Percentiles rank a stretch among this genome's conserved stretches.
Evolutionary conservation across 805 yeast species (phyloP).

Genomic region (Lipomyces kockii): DNA sequence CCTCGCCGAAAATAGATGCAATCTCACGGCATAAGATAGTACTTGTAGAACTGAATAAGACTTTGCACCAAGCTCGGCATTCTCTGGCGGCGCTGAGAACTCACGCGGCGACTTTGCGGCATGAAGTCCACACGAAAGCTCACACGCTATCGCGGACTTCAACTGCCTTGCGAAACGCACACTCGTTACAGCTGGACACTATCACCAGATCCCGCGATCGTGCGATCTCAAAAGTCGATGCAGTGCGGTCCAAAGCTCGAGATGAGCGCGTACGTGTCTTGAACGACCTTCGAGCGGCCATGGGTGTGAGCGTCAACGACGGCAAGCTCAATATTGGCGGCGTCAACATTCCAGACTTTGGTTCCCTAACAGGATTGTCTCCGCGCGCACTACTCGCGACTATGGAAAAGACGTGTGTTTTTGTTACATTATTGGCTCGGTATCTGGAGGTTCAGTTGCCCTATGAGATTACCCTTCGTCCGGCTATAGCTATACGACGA

Average conservation of each 20-base stretch:
- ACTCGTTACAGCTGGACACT: constrained; percentile 24
- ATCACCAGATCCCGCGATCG: constrained; percentile 14
- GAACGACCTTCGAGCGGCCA: constrained; percentile 4
- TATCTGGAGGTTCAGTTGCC: constrained; percentile 29
- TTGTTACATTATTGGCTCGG: constrained; percentile 13
- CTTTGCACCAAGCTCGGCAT: constrained; percentile 1
- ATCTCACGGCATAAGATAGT: background rate
- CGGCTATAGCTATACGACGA: constrained; percentile 17
- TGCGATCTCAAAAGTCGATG: constrained; percentile 7
- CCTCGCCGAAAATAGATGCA: constrained; percentile 1
- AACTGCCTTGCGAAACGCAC: constrained; percentile 30
- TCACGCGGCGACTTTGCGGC: background rate
- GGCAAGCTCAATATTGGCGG: constrained; percentile 17
- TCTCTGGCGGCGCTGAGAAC: background rate
- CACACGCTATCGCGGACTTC: constrained; percentile 13
- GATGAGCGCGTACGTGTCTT: constrained; percentile 7
- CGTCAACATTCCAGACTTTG: constrained; percentile 16
- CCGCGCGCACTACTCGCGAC: constrained; percentile 5
- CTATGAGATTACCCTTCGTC: constrained; percentile 22
- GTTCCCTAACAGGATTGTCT: constrained; percentile 9
- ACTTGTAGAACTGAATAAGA: background rate
- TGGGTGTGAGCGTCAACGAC: constrained; percentile 2
- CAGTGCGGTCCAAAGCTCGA: constrained; percentile 1
- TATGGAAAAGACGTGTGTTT: constrained; percentile 12
- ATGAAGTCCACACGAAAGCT: constrained; percentile 6